phyloP scores from a whole-genome alignment of 495 filamentous ascomycete species.

The Hypoxylon rickii region DNA sequence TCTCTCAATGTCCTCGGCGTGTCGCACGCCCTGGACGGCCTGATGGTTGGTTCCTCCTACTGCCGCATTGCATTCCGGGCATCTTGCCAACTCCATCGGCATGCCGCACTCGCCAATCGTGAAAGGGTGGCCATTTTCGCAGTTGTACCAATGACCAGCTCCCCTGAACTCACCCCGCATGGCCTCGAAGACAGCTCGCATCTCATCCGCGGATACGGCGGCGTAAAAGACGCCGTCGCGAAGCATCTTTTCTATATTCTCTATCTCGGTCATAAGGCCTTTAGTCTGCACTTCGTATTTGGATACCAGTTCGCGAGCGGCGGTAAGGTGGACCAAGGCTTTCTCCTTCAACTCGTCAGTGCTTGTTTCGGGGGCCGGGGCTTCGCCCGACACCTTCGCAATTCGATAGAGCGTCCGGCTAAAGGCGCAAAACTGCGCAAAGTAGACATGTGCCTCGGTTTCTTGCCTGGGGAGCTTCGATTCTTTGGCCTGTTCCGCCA shows the following conservation, averaged over 20 bases:
- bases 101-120: constrained; percentile 75
- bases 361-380: neutral
- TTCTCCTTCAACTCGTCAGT: constrained; percentile 16
- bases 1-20: constrained; percentile 31
- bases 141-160: constrained; percentile 72
- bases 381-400: neutral
- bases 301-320: constrained; percentile 21
- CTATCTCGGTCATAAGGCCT: constrained; percentile 23
- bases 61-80: constrained; percentile 65
- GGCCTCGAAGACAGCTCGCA: constrained; percentile 48
- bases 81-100: constrained; percentile 64
- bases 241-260: constrained; percentile 27
- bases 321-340: constrained; percentile 11
- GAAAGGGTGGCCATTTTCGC: constrained; percentile 71
- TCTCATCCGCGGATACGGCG: constrained; percentile 43
- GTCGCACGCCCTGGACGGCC: constrained; percentile 54
- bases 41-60: constrained; percentile 66
- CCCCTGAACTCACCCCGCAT: constrained; percentile 57
- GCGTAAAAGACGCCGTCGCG: constrained; percentile 39
- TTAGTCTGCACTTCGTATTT: constrained; percentile 19
- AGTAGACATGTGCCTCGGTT: constrained; percentile 44
- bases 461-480: constrained; percentile 34
- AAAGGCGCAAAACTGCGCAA: constrained; percentile 37
- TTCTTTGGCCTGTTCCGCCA: constrained; percentile 34
- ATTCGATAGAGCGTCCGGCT: constrained; percentile 6